phyloP scores from a whole-genome alignment of 768 basidiomycete genomes.

The Tephrocybe sp. region DNA sequence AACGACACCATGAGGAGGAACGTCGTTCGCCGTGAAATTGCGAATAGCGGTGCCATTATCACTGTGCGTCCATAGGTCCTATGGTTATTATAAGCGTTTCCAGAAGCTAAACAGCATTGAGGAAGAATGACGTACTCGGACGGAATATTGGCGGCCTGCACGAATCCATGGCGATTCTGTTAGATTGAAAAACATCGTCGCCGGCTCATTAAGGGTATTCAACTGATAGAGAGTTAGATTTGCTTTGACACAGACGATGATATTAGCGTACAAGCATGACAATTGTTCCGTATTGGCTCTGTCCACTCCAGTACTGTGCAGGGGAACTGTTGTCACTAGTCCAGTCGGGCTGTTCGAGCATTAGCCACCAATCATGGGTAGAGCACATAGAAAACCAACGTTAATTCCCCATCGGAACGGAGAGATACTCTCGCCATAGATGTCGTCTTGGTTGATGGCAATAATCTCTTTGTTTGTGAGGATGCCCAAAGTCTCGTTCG shows the following conservation, averaged over 20 bases:
- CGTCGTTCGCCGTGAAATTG: constrained; percentile 47
- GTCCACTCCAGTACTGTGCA: constrained; percentile 65
- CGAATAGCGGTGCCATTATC: constrained; percentile 64
- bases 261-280: constrained; percentile 43
- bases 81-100: not conserved
- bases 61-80: constrained; percentile 75
- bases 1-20: constrained; percentile 68
- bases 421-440: constrained; percentile 54
- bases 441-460: constrained; percentile 66
- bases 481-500: constrained; percentile 48
- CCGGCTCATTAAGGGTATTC: constrained; percentile 51
- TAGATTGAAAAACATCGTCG: constrained; percentile 53
- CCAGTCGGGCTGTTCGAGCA: constrained; percentile 30
- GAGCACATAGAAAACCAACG: constrained; percentile 32
- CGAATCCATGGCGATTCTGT: constrained; percentile 66
- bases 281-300: constrained; percentile 54
- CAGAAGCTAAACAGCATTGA: not conserved
- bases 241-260: not conserved
- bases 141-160: constrained; percentile 42
- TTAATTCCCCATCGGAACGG: constrained; percentile 71
- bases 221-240: constrained; percentile 31
- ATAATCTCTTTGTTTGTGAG: constrained; percentile 62
- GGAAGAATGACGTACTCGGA: too few species aligned
- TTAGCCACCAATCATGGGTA: not conserved
- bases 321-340: constrained; percentile 43